Conservation (phyloP, 805 yeast species). For the Soucietia sequanensis region DNA sequence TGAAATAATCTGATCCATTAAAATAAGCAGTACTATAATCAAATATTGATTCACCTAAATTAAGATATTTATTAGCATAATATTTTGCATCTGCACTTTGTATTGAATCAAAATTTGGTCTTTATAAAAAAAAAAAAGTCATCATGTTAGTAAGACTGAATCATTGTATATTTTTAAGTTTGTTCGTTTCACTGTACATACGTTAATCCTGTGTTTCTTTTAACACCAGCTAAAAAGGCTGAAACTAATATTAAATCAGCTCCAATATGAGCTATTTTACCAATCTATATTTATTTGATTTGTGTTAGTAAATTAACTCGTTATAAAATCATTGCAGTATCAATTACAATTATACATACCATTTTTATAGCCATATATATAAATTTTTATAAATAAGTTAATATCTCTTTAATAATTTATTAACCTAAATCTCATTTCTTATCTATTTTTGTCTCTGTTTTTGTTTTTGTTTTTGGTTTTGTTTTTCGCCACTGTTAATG, state of each 20-base stretch:
- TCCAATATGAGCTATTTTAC: conserved; percentile 56
- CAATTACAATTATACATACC: too few species aligned
- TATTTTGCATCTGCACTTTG: conserved; percentile 43
- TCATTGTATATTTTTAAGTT: background rate
- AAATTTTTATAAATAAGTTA: too few species aligned
- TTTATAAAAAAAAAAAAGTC: background rate
- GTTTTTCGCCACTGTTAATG: too few species aligned
- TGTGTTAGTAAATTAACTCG: too few species aligned
- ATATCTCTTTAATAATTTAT: too few species aligned
- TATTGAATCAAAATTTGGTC: conserved; percentile 50
- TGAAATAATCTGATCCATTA: conserved; percentile 73
- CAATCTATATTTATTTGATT: conserved; percentile 31
- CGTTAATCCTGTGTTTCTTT: conserved; percentile 66
- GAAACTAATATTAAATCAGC: conserved; percentile 63
- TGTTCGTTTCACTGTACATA: conserved; percentile 5
- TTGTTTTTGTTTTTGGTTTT: too few species aligned
- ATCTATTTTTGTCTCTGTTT: too few species aligned
- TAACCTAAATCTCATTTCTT: too few species aligned
- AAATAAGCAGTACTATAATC: conserved; percentile 71
- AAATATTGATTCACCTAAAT: conserved; percentile 79
- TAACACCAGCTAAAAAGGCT: conserved; percentile 69
- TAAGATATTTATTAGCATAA: conserved; percentile 66
- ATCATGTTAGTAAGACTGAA: background rate
- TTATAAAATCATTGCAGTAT: too few species aligned
- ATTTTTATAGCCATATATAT: too few species aligned